These are phyloP conservation scores for Emergomyces pasteurianus DNA, from an alignment of 2,329 filamentous ascomycete species.

Conservation along the genomic window DNA sequence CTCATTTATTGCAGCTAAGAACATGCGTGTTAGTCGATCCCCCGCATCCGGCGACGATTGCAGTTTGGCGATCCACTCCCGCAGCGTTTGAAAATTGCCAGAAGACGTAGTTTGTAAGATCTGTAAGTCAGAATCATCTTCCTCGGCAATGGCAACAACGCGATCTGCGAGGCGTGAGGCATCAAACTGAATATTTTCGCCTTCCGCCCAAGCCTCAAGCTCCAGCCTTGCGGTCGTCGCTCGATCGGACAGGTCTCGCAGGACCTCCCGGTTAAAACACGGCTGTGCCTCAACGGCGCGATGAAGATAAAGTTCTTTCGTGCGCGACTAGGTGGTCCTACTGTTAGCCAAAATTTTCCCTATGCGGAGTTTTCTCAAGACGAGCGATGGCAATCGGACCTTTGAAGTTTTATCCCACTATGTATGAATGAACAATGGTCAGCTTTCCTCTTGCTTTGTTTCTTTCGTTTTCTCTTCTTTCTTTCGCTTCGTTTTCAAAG, in stretches of 20 bases:
- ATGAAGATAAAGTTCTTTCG: constrained; percentile 93
- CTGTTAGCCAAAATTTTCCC: constrained; percentile 21
- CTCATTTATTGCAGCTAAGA: constrained; percentile 79
- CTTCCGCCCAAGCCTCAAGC: constrained; percentile 92
- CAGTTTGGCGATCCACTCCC: constrained; percentile 69
- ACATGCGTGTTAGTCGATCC: constrained; percentile 78
- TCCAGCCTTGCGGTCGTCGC: constrained; percentile 93
- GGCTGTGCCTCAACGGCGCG: constrained; percentile 94
- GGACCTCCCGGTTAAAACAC: constrained; percentile 94
- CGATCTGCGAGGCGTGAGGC: constrained; percentile 32
- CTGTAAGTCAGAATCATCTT: constrained; percentile 79
- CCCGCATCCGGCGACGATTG: constrained; percentile 47
- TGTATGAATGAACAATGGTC: constrained; percentile 16
- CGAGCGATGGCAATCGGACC: constrained; percentile 31
- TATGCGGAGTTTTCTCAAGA: constrained; percentile 3
- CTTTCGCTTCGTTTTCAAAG: neutral
- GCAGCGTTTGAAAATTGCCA: constrained; percentile 64
- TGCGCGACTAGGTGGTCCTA: constrained; percentile 55
- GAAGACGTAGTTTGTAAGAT: constrained; percentile 67
- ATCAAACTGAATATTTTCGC: constrained; percentile 80
- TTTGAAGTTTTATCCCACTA: constrained; percentile 99
- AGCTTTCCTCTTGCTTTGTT: neutral
- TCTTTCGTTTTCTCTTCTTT: neutral
- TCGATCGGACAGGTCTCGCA: constrained; percentile 91
- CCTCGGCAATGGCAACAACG: constrained; percentile 49